Evolutionary conservation across 148 eudicot genomes (phyloP), one percentile per base, ranked within the genome.

Genomic region (Agrostemma githago): DNA sequence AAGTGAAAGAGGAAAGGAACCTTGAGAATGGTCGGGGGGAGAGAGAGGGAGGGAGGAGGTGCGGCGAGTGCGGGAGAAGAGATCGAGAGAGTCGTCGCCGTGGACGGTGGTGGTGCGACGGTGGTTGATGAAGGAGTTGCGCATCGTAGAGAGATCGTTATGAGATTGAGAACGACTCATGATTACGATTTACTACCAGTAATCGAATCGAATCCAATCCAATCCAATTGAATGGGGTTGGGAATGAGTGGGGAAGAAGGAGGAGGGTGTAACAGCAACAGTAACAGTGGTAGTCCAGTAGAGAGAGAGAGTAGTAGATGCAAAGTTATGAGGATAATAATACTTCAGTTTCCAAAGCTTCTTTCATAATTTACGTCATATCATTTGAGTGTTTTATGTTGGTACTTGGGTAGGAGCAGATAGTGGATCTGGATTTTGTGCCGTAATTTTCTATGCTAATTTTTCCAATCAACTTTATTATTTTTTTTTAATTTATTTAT

Each of bases 51-150:
- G 74, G 38, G 89, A 79, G 69, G 77, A 65, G 42, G 76, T 86
- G 37, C 86, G 91, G 60, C 88, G 91, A 42, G 76, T 79, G 6
- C 81, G 78, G 40, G 91, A 83, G 85, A 86, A 87, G 76, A 89
- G 95, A 88, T 89, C 91, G 71, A 86, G 71, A 19, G 77, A 62
- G 2, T 82, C 79, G 21, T 82, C 81, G 63, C 82, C 74, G 70
- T 72, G 72, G 56, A 60, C 44, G 53, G 64, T 6, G 42, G 43
- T 51, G 3, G 21, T 17, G 57, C 78, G 80, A 21, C 84, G 66
- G 8, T 77, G 79, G 64, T 77, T 8, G 46, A 48, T 59, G 82
- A 62, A 39, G 14, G 53, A 71, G 15, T 8, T 75, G 12, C 84
- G 69, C 70, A 48, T 5, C 26, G 72, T 46, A 48, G 72, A 8